Conservation (phyloP, 805 yeast genomes). For the Wickerhamomyces mucosus region DNA sequence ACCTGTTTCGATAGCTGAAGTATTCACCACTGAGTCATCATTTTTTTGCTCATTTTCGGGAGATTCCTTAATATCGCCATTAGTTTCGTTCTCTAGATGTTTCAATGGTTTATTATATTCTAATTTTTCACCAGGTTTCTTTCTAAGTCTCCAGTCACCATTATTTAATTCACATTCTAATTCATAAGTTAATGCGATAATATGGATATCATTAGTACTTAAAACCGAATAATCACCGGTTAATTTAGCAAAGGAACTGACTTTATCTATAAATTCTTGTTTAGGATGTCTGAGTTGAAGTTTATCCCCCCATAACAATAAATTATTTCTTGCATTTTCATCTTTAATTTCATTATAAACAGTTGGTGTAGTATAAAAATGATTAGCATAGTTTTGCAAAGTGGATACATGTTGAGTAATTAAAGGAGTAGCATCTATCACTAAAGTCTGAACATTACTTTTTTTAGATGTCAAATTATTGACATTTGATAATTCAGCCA, state of each 20-base stretch:
- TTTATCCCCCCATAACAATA: conserved; percentile 70
- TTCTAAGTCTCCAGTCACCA: conserved; percentile 66
- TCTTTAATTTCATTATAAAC: conserved; percentile 82
- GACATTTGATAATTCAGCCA: neutral
- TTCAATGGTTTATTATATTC: conserved; percentile 8
- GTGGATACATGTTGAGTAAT: conserved; percentile 76
- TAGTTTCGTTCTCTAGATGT: conserved; percentile 4
- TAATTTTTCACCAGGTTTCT: conserved; percentile 54
- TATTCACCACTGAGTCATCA: neutral
- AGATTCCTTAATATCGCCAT: conserved; percentile 4
- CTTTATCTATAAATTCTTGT: conserved; percentile 50
- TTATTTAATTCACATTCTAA: conserved; percentile 61
- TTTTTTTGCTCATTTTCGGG: conserved; percentile 6
- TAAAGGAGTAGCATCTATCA: conserved; percentile 92
- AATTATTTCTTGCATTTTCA: conserved; percentile 70
- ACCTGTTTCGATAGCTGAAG: neutral
- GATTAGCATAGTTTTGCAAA: conserved; percentile 57
- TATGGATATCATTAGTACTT: conserved; percentile 85
- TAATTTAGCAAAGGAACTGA: conserved; percentile 64
- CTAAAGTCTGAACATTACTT: conserved; percentile 33
- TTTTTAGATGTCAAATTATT: no score
- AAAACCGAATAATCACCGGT: conserved; percentile 91
- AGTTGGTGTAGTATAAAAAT: conserved; percentile 87
- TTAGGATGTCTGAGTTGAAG: conserved; percentile 72
- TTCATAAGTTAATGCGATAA: conserved; percentile 86